Evolutionary conservation across 2,329 filamentous ascomycete genomes (phyloP).

Genomic region (Orbilia blumenaviensis): DNA sequence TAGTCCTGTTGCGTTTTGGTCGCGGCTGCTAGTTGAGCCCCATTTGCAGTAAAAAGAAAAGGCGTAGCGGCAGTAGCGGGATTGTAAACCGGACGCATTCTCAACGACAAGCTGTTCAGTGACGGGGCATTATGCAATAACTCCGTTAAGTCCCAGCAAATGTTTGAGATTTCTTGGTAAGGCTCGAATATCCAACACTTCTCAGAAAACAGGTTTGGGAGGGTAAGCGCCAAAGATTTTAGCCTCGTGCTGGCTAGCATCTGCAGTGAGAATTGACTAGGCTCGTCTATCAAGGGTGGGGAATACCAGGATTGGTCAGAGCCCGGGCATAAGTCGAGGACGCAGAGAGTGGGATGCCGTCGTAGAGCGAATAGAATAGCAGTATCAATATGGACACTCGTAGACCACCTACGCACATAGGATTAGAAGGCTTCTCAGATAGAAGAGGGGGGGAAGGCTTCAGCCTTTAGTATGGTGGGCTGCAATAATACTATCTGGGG

Average conservation of each 20-base stretch:
- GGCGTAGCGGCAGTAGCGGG: constrained; percentile 42
- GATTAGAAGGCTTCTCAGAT: background rate
- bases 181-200: constrained; percentile 53
- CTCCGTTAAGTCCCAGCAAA: constrained; percentile 50
- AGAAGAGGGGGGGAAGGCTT: background rate
- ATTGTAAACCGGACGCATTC: constrained; percentile 49
- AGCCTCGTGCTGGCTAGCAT: constrained; percentile 32
- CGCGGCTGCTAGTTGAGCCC: constrained; percentile 36
- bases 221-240: constrained; percentile 42
- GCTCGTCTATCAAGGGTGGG: constrained; percentile 38
- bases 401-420: constrained; percentile 33
- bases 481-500: background rate
- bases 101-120: constrained; percentile 39
- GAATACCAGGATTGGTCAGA: constrained; percentile 52
- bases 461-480: background rate
- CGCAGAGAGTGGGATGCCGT: constrained; percentile 38
- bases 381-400: constrained; percentile 47
- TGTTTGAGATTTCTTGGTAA: constrained; percentile 49
- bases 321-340: constrained; percentile 46
- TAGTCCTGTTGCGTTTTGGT: constrained; percentile 51
- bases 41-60: constrained; percentile 44
- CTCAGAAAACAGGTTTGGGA: constrained; percentile 47
- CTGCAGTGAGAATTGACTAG: constrained; percentile 47
- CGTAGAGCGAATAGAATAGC: constrained; percentile 45
- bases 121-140: constrained; percentile 32